Conservation (phyloP, 192 early-diverging fungal genomes). For the Backusella australiensis region DNA sequence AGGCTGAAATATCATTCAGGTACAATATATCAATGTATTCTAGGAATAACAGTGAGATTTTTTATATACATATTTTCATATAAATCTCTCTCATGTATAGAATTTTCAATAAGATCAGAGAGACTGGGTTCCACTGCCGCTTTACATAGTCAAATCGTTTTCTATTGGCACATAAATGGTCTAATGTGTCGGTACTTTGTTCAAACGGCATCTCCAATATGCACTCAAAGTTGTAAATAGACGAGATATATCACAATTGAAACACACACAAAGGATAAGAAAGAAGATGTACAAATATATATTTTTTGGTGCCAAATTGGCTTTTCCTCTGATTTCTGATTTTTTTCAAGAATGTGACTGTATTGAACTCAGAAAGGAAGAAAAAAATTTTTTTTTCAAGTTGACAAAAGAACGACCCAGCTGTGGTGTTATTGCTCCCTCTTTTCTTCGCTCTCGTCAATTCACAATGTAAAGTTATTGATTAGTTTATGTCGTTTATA, state of each 20-base stretch:
- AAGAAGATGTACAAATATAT: neutral
- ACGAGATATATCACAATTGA: neutral
- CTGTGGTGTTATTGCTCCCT: neutral
- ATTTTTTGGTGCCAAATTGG: neutral
- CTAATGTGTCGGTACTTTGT: no score
- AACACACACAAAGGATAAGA: neutral
- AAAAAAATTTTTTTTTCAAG: neutral
- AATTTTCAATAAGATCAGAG: no score
- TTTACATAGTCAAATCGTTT: no score
- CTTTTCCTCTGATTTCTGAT: neutral
- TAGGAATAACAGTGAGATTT: no score
- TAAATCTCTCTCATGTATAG: no score
- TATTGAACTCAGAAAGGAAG: neutral
- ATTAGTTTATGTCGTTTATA: neutral
- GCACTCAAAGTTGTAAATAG: neutral
- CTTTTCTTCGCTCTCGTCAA: slow-evolving; percentile 2
- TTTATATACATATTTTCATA: no score
- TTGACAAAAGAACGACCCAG: neutral
- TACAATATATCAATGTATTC: no score
- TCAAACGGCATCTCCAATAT: no score
- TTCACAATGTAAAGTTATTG: neutral
- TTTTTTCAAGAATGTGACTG: slow-evolving; percentile 6
- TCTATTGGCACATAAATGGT: no score
- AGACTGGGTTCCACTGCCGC: no score
- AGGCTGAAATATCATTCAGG: no score